These are phyloP conservation scores for Iberis amara DNA, from an alignment of 441 rosid species.

Conservation along the genomic window DNA sequence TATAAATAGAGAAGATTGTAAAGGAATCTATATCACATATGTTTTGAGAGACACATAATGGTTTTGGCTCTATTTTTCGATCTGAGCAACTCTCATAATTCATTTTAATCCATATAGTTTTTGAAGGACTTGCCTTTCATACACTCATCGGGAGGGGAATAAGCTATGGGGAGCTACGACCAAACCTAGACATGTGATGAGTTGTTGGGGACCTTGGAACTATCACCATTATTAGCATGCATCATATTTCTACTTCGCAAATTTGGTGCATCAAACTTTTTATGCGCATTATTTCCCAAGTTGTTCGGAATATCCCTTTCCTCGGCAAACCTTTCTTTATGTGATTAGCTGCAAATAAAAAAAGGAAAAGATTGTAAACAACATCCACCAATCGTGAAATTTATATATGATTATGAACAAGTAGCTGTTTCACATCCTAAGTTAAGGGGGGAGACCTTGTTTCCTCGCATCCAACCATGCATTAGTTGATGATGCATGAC, in stretches of 20 bases:
- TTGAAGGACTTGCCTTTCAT: too few species aligned
- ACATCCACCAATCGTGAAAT: conserved; percentile 15
- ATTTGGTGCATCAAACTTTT: conserved; percentile 26
- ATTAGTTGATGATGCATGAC: conserved; percentile 44
- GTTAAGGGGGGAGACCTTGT: conserved; percentile 39
- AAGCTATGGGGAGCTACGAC: too few species aligned
- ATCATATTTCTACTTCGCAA: conserved; percentile 27
- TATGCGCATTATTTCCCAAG: conserved; percentile 33
- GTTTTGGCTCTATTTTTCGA: too few species aligned
- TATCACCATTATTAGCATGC: conserved; percentile 34
- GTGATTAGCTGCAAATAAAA: conserved; percentile 40
- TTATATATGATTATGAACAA: conserved; percentile 8
- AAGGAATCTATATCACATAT: too few species aligned
- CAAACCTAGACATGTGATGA: neutral
- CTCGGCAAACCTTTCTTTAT: conserved; percentile 29
- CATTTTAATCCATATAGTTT: too few species aligned
- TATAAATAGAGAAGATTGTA: too few species aligned
- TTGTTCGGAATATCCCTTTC: conserved; percentile 34
- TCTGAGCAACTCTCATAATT: too few species aligned
- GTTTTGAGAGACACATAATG: too few species aligned
- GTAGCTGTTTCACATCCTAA: conserved; percentile 10
- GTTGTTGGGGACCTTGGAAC: conserved; percentile 30
- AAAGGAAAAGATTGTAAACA: conserved; percentile 15
- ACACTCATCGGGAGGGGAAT: too few species aligned
- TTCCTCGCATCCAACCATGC: conserved; percentile 39